Evolutionary conservation across 257 asterid genomes (phyloP).

Genomic region (Misopates orontium): DNA sequence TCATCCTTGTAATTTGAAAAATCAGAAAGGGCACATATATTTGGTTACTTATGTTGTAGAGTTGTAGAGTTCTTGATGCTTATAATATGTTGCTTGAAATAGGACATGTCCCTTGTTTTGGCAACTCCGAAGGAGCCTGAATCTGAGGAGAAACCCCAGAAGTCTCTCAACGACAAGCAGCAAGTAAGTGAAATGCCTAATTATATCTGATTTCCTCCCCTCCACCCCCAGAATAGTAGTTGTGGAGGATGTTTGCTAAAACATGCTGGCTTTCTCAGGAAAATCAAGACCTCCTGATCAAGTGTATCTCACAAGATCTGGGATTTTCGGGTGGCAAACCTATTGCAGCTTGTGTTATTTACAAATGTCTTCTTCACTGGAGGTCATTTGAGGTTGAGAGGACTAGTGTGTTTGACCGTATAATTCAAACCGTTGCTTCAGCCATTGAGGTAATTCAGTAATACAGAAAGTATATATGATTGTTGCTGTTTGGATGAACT

Average conservation of each 20-base stretch:
- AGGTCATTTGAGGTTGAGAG: slow-evolving; percentile 99
- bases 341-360: slow-evolving; percentile 88
- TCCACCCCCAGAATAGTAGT: slow-evolving; percentile 2
- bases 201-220: slow-evolving; percentile 13
- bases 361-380: slow-evolving; percentile 98
- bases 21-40: slow-evolving; percentile 3
- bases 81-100: slow-evolving; percentile 25
- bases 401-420: slow-evolving; percentile 90
- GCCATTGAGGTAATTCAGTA: slow-evolving; percentile 69
- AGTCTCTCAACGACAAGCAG: slow-evolving; percentile 70
- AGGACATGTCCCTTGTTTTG: slow-evolving; percentile 54
- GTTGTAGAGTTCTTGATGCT: slow-evolving; percentile 16
- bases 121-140: slow-evolving; percentile 60
- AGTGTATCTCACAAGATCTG: slow-evolving; percentile 92
- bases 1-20: slow-evolving; percentile 7
- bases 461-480: neutral
- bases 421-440: slow-evolving; percentile 83
- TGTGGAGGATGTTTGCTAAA: slow-evolving; percentile 9
- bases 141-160: slow-evolving; percentile 77
- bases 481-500: slow-evolving; percentile 17
- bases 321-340: slow-evolving; percentile 97
- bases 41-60: slow-evolving; percentile 19
- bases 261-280: slow-evolving; percentile 57
- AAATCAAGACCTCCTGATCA: slow-evolving; percentile 90
- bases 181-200: slow-evolving; percentile 38